Conservation (phyloP, 805 yeast genomes). For the Saturnispora ahearnii region DNA sequence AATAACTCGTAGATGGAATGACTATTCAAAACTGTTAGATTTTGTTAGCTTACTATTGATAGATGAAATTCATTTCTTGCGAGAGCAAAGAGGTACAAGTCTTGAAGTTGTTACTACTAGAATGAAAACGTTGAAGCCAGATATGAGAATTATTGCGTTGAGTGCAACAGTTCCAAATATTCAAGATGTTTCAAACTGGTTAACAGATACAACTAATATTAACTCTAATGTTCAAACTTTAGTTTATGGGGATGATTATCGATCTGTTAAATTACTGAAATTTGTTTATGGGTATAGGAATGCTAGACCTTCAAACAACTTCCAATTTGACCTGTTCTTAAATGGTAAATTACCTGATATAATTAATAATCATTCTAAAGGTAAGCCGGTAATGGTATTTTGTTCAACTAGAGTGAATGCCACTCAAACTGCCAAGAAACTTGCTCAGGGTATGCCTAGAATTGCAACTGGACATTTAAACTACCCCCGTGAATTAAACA, state of each 20-base stretch:
- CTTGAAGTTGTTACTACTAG: constrained; percentile 91
- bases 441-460: constrained; percentile 59
- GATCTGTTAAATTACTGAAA: constrained; percentile 90
- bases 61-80: constrained; percentile 92
- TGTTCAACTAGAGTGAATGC: constrained; percentile 80
- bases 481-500: constrained; percentile 55
- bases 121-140: constrained; percentile 82
- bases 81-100: constrained; percentile 96
- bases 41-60: constrained; percentile 79
- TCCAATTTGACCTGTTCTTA: constrained; percentile 37
- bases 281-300: constrained; percentile 36
- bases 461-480: constrained; percentile 60
- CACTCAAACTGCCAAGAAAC: constrained; percentile 63
- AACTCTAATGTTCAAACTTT: constrained; percentile 83
- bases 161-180: constrained; percentile 91
- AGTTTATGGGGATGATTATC: constrained; percentile 80
- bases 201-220: constrained; percentile 46
- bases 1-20: constrained; percentile 84
- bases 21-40: constrained; percentile 73
- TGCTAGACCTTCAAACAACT: constrained; percentile 32
- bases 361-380: constrained; percentile 31
- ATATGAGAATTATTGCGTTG: constrained; percentile 83
- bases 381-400: constrained; percentile 69
- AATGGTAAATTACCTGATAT: constrained; percentile 35
- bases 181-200: constrained; percentile 86